Evolutionary conservation across 257 asterid genomes (phyloP), one percentile per base, ranked within the genome.

Genomic region (Solanum medicagineum): DNA sequence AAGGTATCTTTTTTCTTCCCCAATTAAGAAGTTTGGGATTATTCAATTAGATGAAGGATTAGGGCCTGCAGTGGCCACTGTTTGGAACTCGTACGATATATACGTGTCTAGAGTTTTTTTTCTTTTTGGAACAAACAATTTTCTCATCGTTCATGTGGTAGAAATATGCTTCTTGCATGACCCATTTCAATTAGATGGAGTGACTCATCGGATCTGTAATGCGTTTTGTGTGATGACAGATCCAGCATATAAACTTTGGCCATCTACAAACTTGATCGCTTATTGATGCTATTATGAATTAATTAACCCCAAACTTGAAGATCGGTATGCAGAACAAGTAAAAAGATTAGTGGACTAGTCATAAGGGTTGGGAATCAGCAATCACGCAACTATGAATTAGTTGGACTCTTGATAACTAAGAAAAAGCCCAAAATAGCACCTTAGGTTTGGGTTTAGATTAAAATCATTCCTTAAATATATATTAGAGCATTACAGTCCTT

Each of bases 1-100:
- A 93, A 92, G 99, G 99, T 94, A 88, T 22, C 73, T 20, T 51
- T 4, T 32, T 66, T 63, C 71, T 63, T 24, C 71, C 63, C 24
- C 24, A 57, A 57, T 56, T 57, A 57, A 57, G 24, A 57, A 57
- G 8, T 19, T 8, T 57, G 13, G 13, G 66, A 59, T 70, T 40
- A 17, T 40, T 70, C 29, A 70, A 70, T 42, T 70, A 19, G 79
- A 69, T 40, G 53, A 17, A 10, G 29, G 40, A 36, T 17, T 70
- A 70, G 42, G 42, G 24, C 56, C 22, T 80, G 77, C 77, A 36
- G 10, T 17, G 79, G 13, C 26, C 26, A 40, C 45, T 69, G 16
- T 26, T 12, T 62, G 4, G 69, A 62, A 5, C 69, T 62, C 17
- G 16, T n/a, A 62, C 69, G 22, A 22, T 26, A 22, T 62, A 62